Percentiles rank a stretch among this genome's conserved stretches.
Conservation (phyloP, 1,284 basidiomycete species). For the Moesziomyces antarcticus region DNA sequence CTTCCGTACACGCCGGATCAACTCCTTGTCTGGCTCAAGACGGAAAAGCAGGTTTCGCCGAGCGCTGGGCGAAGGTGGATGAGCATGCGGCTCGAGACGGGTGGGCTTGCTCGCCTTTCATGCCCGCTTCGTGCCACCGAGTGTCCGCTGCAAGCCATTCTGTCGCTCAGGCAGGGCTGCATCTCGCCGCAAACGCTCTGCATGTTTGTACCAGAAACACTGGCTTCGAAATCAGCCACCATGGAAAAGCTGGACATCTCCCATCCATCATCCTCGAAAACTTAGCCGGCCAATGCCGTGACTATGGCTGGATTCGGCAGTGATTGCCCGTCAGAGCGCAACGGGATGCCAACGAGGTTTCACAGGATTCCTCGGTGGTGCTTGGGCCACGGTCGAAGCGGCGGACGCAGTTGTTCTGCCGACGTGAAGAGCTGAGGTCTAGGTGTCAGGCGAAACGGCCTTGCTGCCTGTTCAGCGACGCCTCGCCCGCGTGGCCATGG, state of each 20-base stretch:
- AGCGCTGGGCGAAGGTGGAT: no score
- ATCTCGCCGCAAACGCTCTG: neutral
- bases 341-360: neutral
- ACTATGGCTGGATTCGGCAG: no score
- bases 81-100: no score
- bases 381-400: neutral
- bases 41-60: neutral
- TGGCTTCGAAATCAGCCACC: neutral
- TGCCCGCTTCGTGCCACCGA: neutral
- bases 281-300: no score
- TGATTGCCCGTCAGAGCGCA: neutral
- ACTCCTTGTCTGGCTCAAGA: neutral
- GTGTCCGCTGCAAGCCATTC: neutral
- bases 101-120: no score
- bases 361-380: neutral
- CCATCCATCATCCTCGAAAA: neutral
- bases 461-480: neutral
- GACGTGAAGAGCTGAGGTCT: no score
- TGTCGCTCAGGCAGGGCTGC: neutral
- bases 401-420: neutral
- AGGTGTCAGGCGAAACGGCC: no score
- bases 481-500: neutral
- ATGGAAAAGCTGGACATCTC: neutral
- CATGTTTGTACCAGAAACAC: neutral
- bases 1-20: no score